phyloP scores from a whole-genome alignment of 1,284 basidiomycete species.

The Apiotrichum montevideense region DNA sequence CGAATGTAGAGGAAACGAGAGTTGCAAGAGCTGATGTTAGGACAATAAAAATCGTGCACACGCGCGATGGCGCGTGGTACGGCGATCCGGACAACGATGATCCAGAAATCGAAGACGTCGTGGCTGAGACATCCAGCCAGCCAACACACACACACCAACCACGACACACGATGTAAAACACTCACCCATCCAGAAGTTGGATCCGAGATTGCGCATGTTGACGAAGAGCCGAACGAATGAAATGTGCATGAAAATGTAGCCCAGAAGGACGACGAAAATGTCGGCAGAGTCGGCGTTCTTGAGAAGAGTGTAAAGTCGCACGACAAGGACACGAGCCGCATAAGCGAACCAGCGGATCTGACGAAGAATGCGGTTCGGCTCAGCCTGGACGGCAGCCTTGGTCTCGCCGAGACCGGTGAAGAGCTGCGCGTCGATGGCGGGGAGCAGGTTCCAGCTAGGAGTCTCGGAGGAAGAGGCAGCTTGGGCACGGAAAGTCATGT shows the following conservation, averaged over 20 bases:
- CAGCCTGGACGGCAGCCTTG: slow-evolving; percentile 33
- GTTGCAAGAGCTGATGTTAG: slow-evolving; percentile 60
- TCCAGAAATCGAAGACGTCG: no score
- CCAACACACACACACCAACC: slow-evolving; percentile 2
- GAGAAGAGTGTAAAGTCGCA: slow-evolving; percentile 79
- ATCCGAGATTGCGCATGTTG: slow-evolving; percentile 78
- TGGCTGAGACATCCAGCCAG: no score
- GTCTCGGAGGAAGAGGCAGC: slow-evolving; percentile 11
- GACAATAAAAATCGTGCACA: no score
- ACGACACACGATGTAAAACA: slow-evolving; percentile 7
- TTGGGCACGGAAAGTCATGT: slow-evolving; percentile 34
- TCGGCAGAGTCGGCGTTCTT: slow-evolving; percentile 94
- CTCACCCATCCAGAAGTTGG: slow-evolving; percentile 73
- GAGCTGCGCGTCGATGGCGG: slow-evolving; percentile 33
- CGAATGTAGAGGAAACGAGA: slow-evolving; percentile 75
- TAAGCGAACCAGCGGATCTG: slow-evolving; percentile 80
- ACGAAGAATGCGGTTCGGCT: slow-evolving; percentile 60
- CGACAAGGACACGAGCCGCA: slow-evolving; percentile 67
- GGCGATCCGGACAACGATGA: no score
- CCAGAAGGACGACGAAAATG: slow-evolving; percentile 89
- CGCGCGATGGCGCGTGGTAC: no score
- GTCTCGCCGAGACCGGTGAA: slow-evolving; percentile 32
- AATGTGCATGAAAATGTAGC: slow-evolving; percentile 91
- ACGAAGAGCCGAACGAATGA: slow-evolving; percentile 88
- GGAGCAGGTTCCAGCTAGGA: slow-evolving; percentile 37